Conservation (phyloP, 495 filamentous ascomycete species). For the Penicillium parvum region DNA sequence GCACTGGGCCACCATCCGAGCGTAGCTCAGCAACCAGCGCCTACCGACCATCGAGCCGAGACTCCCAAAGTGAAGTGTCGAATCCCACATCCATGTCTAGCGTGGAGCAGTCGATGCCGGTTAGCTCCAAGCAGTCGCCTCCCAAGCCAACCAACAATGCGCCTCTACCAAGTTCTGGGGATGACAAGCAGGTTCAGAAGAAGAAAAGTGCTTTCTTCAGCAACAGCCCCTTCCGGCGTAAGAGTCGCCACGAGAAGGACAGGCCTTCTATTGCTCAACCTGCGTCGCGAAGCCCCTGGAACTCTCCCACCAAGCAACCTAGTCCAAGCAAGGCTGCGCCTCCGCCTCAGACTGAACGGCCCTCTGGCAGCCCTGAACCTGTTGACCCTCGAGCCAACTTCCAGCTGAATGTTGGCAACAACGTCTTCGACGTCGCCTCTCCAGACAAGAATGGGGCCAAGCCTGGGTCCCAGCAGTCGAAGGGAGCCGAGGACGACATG, state of each 20-base stretch:
- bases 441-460: slow-evolving; percentile 52
- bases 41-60: slow-evolving; percentile 79
- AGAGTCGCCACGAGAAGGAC: slow-evolving; percentile 85
- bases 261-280: slow-evolving; percentile 26
- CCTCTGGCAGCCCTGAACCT: slow-evolving; percentile 71
- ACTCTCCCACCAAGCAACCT: slow-evolving; percentile 30
- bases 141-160: slow-evolving; percentile 56
- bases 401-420: slow-evolving; percentile 93
- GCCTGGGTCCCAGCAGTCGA: slow-evolving; percentile 31
- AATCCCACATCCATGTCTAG: slow-evolving; percentile 90
- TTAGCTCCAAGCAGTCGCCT: slow-evolving; percentile 63
- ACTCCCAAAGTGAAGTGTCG: slow-evolving; percentile 86
- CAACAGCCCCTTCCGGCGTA: slow-evolving; percentile 90
- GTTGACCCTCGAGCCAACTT: slow-evolving; percentile 90
- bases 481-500: slow-evolving; percentile 46
- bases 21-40: slow-evolving; percentile 70
- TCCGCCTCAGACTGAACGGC: slow-evolving; percentile 19
- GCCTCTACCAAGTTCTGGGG: slow-evolving; percentile 37
- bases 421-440: slow-evolving; percentile 93
- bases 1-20: slow-evolving; percentile 79
- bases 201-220: slow-evolving; percentile 93
- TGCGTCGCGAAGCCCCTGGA: slow-evolving; percentile 29
- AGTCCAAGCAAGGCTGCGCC: slow-evolving; percentile 31
- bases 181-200: slow-evolving; percentile 69
- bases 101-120: slow-evolving; percentile 50